These are phyloP conservation scores for Hyaloraphidium curvatum DNA, from an alignment of 192 early-diverging fungal genomes.

Conservation along the genomic window DNA sequence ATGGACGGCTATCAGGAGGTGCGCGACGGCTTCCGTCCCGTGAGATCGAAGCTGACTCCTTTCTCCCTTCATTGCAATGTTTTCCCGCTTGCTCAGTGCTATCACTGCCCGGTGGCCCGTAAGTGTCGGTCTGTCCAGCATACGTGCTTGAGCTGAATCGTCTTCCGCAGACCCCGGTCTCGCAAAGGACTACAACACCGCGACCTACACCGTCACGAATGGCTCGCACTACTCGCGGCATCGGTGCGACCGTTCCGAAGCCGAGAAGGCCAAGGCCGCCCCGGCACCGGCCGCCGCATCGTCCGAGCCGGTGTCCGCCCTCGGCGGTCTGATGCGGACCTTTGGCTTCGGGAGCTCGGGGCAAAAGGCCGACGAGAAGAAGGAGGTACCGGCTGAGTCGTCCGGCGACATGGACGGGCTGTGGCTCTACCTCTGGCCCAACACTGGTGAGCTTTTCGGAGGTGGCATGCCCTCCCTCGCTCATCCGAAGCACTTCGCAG, in stretches of 20 bases:
- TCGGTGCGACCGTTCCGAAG: too few relatives aligned
- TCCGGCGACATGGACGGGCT: not conserved
- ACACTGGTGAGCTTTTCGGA: not conserved
- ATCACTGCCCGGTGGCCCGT: slow-evolving; percentile 3
- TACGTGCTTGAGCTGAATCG: too few relatives aligned
- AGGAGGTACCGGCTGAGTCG: not conserved
- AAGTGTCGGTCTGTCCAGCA: too few relatives aligned
- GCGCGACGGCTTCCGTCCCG: not conserved
- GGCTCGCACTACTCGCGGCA: not conserved
- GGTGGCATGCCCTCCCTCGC: too few relatives aligned
- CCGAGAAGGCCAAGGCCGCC: too few relatives aligned
- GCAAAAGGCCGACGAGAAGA: not conserved
- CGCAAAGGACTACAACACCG: not conserved
- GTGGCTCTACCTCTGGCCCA: not conserved
- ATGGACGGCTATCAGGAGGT: not conserved
- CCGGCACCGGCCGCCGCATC: too few relatives aligned
- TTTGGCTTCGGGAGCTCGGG: too few relatives aligned
- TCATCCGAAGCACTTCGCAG: too few relatives aligned
- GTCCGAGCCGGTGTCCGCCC: too few relatives aligned
- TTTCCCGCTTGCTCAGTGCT: not conserved
- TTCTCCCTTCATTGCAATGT: not conserved
- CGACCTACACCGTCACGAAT: not conserved
- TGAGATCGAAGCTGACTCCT: not conserved
- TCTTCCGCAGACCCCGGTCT: slow-evolving; percentile 2
- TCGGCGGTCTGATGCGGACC: too few relatives aligned